phyloP scores from a whole-genome alignment of 1,284 basidiomycete genomes.

The Rhodofomes roseus region DNA sequence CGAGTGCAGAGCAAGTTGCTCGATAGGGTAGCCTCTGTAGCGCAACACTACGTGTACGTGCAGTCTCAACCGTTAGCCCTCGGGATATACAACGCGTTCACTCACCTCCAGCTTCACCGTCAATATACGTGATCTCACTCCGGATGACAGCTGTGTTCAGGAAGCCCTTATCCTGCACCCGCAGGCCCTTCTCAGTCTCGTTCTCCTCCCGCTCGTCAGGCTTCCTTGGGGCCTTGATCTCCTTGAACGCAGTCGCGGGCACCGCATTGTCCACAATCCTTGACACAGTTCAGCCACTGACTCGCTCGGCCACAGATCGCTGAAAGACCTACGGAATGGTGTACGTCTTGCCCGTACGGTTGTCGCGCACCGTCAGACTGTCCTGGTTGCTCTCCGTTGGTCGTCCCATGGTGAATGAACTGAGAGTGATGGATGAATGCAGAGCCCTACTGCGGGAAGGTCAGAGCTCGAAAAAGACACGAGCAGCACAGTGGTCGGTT shows the following conservation, averaged over 20 bases:
- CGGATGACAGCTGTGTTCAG: conserved; percentile 84
- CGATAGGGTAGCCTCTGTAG: conserved; percentile 90
- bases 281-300: conserved; percentile 3
- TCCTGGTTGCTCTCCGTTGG: conserved; percentile 32
- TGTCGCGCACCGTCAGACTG: conserved; percentile 70
- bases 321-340: conserved; percentile 62
- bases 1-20: conserved; percentile 77
- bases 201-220: conserved; percentile 73
- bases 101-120: conserved; percentile 74
- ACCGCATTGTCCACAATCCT: conserved; percentile 78
- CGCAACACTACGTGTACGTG: conserved; percentile 48
- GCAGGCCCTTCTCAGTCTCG: conserved; percentile 75
- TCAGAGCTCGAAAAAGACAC: too few species aligned
- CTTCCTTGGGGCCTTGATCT: conserved; percentile 54
- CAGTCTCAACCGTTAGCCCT: background rate
- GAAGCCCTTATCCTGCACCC: conserved; percentile 78
- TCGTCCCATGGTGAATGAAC: conserved; percentile 40
- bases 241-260: conserved; percentile 78
- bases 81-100: background rate
- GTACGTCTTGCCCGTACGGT: conserved; percentile 80
- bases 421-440: too few species aligned
- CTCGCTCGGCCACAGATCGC: background rate
- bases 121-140: conserved; percentile 83
- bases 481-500: too few species aligned
- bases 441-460: too few species aligned